phyloP scores from a whole-genome alignment of 495 filamentous ascomycete species.

The Xylaria castorea region DNA sequence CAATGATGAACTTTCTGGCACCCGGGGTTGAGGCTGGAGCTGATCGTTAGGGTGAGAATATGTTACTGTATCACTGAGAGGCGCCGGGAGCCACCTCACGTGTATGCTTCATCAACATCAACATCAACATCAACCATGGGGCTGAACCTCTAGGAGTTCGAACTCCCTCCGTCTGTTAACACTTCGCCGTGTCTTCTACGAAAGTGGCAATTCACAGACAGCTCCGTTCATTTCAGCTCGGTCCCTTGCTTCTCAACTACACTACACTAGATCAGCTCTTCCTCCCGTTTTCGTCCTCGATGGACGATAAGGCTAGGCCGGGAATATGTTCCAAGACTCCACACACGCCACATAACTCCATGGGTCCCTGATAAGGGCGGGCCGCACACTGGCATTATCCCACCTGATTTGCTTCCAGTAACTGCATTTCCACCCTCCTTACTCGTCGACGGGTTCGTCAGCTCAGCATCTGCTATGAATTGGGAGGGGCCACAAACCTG shows the following conservation, averaged over 20 bases:
- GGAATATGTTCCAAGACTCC: conserved; percentile 17
- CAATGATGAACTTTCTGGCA: neutral
- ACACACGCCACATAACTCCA: neutral
- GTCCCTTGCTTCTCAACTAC: neutral
- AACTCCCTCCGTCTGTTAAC: neutral
- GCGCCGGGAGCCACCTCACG: neutral
- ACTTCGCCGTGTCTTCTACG: neutral
- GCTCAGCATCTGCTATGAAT: neutral
- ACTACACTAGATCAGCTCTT: conserved; percentile 6
- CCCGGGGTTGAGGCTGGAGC: neutral
- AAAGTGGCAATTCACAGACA: conserved; percentile 4
- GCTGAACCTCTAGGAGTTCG: neutral
- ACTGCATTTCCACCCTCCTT: conserved; percentile 5
- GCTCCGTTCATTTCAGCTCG: conserved; percentile 11
- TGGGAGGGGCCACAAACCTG: neutral
- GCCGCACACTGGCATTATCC: neutral
- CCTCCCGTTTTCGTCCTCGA: neutral
- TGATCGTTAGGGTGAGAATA: neutral
- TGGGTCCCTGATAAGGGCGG: conserved; percentile 21
- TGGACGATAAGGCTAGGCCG: conserved; percentile 21
- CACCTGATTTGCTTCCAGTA: conserved; percentile 12
- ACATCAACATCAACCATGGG: too few species aligned
- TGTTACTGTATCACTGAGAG: neutral
- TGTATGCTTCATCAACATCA: neutral
- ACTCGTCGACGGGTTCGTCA: conserved; percentile 7